Evolutionary conservation across 208 protist genomes (phyloP).

Genomic region (Trichomonas gallinae): DNA sequence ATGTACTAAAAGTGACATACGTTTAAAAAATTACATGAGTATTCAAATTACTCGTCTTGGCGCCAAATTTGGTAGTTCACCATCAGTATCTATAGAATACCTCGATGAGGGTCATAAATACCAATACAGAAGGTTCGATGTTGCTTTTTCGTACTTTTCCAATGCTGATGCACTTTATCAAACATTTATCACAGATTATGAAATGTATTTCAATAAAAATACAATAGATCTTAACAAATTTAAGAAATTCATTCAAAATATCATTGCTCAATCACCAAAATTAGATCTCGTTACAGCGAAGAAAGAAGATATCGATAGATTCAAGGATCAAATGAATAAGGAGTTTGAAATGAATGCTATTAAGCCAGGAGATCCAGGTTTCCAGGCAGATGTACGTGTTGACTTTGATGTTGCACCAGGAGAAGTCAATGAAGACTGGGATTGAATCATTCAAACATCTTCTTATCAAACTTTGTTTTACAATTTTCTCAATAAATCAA

Average conservation of each 20-base stretch:
- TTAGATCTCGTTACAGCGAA: neutral
- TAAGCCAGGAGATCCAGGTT: neutral
- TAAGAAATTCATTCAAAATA: slow-evolving; percentile 5
- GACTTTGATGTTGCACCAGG: neutral
- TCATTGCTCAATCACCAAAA: neutral
- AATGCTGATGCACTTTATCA: neutral
- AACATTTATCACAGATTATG: slow-evolving; percentile 15
- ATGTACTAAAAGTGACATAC: no score
- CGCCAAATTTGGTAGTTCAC: neutral
- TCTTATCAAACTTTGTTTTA: no score
- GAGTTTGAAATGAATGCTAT: slow-evolving; percentile 14
- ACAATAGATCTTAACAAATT: neutral
- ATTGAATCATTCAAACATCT: neutral
- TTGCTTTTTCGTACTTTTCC: neutral
- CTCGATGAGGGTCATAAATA: neutral
- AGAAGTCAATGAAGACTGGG: neutral
- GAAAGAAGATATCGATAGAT: neutral
- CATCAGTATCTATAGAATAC: neutral
- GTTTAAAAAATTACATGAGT: neutral
- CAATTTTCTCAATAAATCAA: no score
- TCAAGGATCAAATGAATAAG: neutral
- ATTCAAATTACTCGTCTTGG: neutral
- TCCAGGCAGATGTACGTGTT: neutral
- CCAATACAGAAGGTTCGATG: neutral
- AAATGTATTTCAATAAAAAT: neutral